Base-by-base conservation (phyloP, 768 basidiomycete genomes). In the Leccinum rimulosum region DNA sequence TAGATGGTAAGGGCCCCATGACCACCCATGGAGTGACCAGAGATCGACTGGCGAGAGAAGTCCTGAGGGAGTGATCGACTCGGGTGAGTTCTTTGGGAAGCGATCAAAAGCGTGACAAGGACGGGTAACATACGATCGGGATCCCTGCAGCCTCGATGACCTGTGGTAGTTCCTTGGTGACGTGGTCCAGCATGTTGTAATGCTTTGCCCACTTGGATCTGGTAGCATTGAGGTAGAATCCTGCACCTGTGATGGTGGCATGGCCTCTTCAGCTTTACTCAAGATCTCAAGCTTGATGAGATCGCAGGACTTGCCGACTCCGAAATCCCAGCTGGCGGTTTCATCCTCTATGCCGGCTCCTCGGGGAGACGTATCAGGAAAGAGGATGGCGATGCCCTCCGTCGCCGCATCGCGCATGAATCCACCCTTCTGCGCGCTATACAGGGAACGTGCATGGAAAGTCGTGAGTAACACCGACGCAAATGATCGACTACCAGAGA, bases 11-110 rank as follows among this genome's bases (percentile, higher is more conserved):
- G 81, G 12, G 97, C 94, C 8, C 97, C 97, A 69, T 97, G 95
- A 2, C 97, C 97, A 58, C 92, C 93, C 97, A 98, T 99, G 49
- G 91, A 94, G 74, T 99, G 97, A 10, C 97, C 97, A 68, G 93
- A 90, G 67, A 98, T 88, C 22, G 93, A 94, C 69, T 91, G 86
- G 53, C 90, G 85, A 33, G 77, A 80, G 64, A 88, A 81, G 77
- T 98, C 93, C 93, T 95, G 66, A 27, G 5, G 7, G 35, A n/a
- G 15, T 19, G 1, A 31, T 25, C 22, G 4, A 45, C 22, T 25
- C 31, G 6, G 36, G 43, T 62, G 43, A 56, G 12, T 35, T 27
- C 57, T 17, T 49, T 22, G 14, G 15, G 40, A 40, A 53, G 17
- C 28, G 25, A 31, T 11, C 27, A 50, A 54, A 58, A 50, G 31